Evolutionary conservation across 176 grass and related monocot genomes (phyloP).

Genomic region (Saccharum spontaneum): DNA sequence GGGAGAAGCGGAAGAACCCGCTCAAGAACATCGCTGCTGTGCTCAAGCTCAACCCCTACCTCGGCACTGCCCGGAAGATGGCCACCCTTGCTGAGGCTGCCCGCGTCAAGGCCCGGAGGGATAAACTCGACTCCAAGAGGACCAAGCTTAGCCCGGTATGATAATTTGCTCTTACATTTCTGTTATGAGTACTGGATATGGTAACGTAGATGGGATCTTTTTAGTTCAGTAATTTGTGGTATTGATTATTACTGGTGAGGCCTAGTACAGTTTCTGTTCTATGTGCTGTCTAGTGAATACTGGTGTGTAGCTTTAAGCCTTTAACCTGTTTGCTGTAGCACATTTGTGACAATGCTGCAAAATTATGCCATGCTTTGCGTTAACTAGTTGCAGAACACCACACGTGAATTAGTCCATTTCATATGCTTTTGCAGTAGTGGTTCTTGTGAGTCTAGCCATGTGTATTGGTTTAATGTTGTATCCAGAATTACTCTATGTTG

Average conservation of each 20-base stretch:
- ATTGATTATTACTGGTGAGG: neutral
- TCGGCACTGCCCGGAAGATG: constrained; percentile 74
- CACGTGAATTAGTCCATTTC: no score
- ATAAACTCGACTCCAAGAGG: constrained; percentile 71
- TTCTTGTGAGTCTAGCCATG: neutral
- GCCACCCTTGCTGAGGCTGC: constrained; percentile 68
- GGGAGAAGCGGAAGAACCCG: constrained; percentile 69
- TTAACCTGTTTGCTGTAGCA: neutral
- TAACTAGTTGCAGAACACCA: no score
- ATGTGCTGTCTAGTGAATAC: neutral
- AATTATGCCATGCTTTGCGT: no score
- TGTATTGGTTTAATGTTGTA: neutral
- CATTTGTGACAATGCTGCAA: no score
- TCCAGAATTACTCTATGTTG: neutral
- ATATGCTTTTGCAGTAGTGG: neutral
- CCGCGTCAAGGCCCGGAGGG: constrained; percentile 68
- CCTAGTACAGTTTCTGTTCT: neutral
- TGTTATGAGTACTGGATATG: neutral
- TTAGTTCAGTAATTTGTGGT: no score
- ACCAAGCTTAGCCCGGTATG: constrained; percentile 50
- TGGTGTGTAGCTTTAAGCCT: neutral
- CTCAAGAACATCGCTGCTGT: constrained; percentile 70
- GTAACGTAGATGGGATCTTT: neutral
- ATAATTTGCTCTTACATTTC: neutral
- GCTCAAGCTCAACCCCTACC: constrained; percentile 79